Percentiles rank a stretch among this genome's conserved stretches.
Conservation (phyloP, 225 moss, liverwort and hornwort species). For the Neckera pumila region DNA sequence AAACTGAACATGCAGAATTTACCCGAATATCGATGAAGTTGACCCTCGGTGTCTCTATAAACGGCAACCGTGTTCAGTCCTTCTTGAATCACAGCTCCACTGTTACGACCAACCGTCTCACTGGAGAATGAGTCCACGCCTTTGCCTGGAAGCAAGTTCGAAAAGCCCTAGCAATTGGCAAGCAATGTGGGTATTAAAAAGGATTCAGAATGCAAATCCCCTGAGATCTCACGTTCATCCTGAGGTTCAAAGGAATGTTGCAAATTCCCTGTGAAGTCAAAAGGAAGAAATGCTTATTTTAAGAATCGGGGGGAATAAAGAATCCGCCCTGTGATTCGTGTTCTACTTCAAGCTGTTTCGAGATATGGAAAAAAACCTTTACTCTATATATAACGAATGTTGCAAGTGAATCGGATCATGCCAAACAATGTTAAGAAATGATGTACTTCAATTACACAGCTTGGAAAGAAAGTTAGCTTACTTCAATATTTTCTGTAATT, state of each 20-base stretch:
- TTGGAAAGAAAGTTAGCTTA: not conserved
- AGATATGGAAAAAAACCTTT: too few species aligned
- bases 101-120: not conserved
- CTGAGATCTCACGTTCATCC: not conserved
- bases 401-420: not conserved
- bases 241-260: not conserved
- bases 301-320: not conserved
- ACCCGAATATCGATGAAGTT: conserved; percentile 18
- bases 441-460: not conserved
- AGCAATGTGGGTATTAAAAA: not conserved
- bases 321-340: not conserved
- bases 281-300: not conserved
- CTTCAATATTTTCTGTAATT: conserved; percentile 1
- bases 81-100: conserved; percentile 25
- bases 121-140: conserved; percentile 17
- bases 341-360: not conserved
- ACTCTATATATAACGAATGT: not conserved
- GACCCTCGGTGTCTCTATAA: not conserved
- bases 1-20: not conserved
- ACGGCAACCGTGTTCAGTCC: conserved; percentile 12
- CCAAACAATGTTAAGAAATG: not conserved
- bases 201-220: not conserved
- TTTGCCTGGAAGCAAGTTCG: conserved; percentile 10
- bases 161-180: not conserved
- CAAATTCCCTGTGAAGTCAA: not conserved